Base-by-base conservation (phyloP, 129 eudicot species). In the Arctium minus region DNA sequence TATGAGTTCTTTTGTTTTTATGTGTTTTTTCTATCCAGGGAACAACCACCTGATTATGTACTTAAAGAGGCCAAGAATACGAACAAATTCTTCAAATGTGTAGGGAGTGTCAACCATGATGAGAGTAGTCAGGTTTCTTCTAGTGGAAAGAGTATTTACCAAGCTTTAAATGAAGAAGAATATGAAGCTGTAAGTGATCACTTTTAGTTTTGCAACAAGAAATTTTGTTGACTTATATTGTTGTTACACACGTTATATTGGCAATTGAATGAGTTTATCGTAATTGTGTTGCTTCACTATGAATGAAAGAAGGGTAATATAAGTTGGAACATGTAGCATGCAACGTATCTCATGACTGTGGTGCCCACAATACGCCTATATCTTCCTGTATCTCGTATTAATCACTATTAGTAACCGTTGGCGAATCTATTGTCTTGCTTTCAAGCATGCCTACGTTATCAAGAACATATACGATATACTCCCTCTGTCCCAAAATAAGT, bases 11-110 rank as follows among this genome's bases (percentile, higher is more conserved):
- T 17, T 12, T 64, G 29, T 87, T 74, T 62, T 72, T 50, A 5
- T 84, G 72, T 70, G 50, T 70, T 76, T 70, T 29, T 3, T 36
- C 62, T 82, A 32, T 89, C 40, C 74, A 96, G 99, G 88, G 97
- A 86, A 64, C 98, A 92, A 88, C 99, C 98, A 72, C 99, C 99
- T 68, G 99, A 96, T 87, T 90, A 93, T 87, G 86, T 96, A 40
- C 92, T 96, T 39, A 86, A 92, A 86, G 93, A 96, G 85, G 92
- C 97, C 75, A 96, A 93, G 80, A 93, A 90, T 81, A 92, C 98
- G 17, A 89, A 87, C 89, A 96, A 93, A 86, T 96, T 93, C 89
- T 96, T 96, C 82, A 96, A 96, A 81, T 86, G 85, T 74, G 86
- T 88, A 56, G 99, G 94, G 78, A 89, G 87, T 76, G 84, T 92